phyloP scores from a whole-genome alignment of 1,284 basidiomycete species.

The Exobasidium cylindrosporum region DNA sequence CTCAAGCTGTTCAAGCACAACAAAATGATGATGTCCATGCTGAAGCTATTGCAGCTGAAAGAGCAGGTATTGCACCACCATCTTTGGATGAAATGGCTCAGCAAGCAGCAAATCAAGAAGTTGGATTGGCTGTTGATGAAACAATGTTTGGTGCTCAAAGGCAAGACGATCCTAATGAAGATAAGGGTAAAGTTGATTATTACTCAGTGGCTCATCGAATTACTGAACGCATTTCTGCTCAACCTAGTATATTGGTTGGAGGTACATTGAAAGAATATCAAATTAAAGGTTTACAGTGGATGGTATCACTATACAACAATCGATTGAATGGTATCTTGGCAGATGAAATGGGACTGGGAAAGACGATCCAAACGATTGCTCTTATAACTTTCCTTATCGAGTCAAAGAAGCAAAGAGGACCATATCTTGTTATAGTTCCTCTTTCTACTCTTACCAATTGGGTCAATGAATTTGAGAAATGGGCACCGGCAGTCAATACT shows the following conservation, averaged over 20 bases:
- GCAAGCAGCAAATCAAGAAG: slow-evolving; percentile 37
- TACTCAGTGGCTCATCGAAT: slow-evolving; percentile 93
- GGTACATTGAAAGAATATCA: slow-evolving; percentile 54
- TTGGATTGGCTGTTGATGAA: slow-evolving; percentile 66
- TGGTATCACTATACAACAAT: slow-evolving; percentile 56
- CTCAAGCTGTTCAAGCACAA: slow-evolving; percentile 89
- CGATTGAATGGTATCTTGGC: slow-evolving; percentile 55
- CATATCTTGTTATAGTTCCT: slow-evolving; percentile 55
- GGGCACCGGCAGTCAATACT: slow-evolving; percentile 51
- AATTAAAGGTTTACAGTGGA: slow-evolving; percentile 56
- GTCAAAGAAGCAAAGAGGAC: slow-evolving; percentile 53
- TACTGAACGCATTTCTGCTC: slow-evolving; percentile 79
- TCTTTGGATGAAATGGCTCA: slow-evolving; percentile 25
- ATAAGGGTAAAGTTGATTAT: slow-evolving; percentile 77
- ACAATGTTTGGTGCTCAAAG: slow-evolving; percentile 83
- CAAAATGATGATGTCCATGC: slow-evolving; percentile 69
- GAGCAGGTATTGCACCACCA: slow-evolving; percentile 22
- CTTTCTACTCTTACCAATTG: slow-evolving; percentile 55
- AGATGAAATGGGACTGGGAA: slow-evolving; percentile 56
- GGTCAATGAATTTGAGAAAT: slow-evolving; percentile 55
- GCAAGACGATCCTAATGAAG: slow-evolving; percentile 65
- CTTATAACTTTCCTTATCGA: slow-evolving; percentile 56
- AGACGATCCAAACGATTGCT: slow-evolving; percentile 55
- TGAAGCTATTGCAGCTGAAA: slow-evolving; percentile 47
- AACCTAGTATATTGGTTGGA: slow-evolving; percentile 74